Conservation (phyloP, 1,139 yeast species). For the Debaryomyces sp. region DNA sequence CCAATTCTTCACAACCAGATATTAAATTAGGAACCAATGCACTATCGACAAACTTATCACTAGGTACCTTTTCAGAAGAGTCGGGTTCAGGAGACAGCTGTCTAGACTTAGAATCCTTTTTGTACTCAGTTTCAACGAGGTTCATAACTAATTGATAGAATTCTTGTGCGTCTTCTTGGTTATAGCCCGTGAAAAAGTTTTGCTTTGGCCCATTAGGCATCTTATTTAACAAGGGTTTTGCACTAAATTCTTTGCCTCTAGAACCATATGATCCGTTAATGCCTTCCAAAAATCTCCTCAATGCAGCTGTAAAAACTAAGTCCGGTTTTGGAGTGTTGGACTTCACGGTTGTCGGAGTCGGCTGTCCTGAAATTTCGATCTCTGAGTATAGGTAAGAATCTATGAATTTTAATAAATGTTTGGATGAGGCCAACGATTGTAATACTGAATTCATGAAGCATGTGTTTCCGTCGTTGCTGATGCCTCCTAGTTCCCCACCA, state of each 20-base stretch:
- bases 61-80: conserved; percentile 11
- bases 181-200: conserved; percentile 76
- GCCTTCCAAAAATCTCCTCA: conserved; percentile 52
- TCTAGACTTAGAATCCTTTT: conserved; percentile 21
- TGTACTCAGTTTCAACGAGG: conserved; percentile 69
- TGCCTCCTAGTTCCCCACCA: conserved; percentile 83
- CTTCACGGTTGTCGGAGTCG: conserved; percentile 26
- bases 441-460: conserved; percentile 92
- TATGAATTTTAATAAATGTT: conserved; percentile 59
- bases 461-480: conserved; percentile 87
- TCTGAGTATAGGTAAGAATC: conserved; percentile 43
- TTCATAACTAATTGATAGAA: conserved; percentile 81
- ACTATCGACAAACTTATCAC: conserved; percentile 24
- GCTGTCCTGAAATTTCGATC: conserved; percentile 21
- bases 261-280: conserved; percentile 61
- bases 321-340: conserved; percentile 35
- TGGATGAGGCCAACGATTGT: conserved; percentile 80
- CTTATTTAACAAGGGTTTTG: conserved; percentile 62
- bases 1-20: conserved; percentile 55
- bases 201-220: conserved; percentile 83
- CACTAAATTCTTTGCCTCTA: conserved; percentile 63
- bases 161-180: conserved; percentile 95
- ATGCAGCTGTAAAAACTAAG: conserved; percentile 54
- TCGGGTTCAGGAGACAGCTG: conserved; percentile 27
- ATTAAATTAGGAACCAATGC: conserved; percentile 25